phyloP scores from a whole-genome alignment of 148 eudicot genomes.

The Arbutus unedo region DNA sequence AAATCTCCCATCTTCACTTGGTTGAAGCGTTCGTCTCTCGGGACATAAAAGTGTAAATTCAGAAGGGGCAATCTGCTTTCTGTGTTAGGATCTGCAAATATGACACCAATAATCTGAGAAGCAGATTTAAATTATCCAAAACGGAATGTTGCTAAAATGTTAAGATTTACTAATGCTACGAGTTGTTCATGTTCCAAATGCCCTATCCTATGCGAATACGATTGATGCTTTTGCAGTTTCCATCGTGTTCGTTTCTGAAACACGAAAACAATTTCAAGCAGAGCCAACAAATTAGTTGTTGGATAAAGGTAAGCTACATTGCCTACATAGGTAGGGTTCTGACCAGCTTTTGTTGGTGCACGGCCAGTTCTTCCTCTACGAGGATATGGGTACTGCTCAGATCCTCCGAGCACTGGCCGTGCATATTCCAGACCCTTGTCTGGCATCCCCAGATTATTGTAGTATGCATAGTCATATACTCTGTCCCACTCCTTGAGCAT shows the following conservation, averaged over 20 bases:
- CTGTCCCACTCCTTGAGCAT: constrained; percentile 85
- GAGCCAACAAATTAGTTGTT: neutral
- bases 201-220: neutral
- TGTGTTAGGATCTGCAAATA: constrained; percentile 53
- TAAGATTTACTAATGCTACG: neutral
- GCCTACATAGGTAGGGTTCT: constrained; percentile 6
- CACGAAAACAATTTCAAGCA: neutral
- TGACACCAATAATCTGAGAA: neutral
- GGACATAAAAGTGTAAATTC: constrained; percentile 75
- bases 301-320: neutral
- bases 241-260: neutral
- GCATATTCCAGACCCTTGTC: constrained; percentile 57
- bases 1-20: constrained; percentile 75
- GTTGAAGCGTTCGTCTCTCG: constrained; percentile 73
- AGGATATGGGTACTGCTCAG: constrained; percentile 68
- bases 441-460: constrained; percentile 77
- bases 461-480: constrained; percentile 77
- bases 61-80: constrained; percentile 60
- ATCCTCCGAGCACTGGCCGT: constrained; percentile 88
- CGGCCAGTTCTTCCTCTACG: constrained; percentile 82
- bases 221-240: neutral
- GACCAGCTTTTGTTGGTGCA: constrained; percentile 56
- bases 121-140: neutral
- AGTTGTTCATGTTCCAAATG: too few relatives aligned
- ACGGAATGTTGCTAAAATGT: neutral